Percentiles rank a stretch among this genome's conserved stretches.
These are phyloP conservation scores for Dalbergia cultrata DNA, from an alignment of 306 rosid species.

Conservation along the genomic window DNA sequence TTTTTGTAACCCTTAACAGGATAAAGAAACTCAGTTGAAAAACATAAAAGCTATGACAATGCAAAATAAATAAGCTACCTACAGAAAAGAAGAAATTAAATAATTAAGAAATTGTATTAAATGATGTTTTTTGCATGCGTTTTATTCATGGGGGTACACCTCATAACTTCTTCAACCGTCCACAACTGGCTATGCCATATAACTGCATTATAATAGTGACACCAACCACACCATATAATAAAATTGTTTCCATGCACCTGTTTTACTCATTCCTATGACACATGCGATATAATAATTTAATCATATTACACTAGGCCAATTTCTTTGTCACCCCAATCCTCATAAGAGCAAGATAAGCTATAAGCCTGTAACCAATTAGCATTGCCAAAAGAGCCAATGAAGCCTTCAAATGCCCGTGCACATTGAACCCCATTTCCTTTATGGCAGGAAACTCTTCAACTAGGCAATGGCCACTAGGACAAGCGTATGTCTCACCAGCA, in stretches of 20 bases:
- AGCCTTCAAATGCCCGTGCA: conserved; percentile 41
- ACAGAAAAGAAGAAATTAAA: too few relatives aligned
- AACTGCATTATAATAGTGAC: too few relatives aligned
- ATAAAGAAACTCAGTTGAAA: too few relatives aligned
- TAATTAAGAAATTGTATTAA: too few relatives aligned
- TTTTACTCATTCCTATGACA: not conserved
- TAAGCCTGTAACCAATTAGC: conserved; percentile 61
- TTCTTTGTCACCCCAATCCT: conserved; percentile 60
- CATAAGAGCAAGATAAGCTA: conserved; percentile 66
- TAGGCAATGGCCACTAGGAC: conserved; percentile 45
- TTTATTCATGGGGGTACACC: not conserved
- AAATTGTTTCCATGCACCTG: not conserved
- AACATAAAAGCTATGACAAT: too few relatives aligned
- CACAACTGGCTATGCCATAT: not conserved
- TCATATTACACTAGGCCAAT: not conserved
- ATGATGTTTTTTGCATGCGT: too few relatives aligned
- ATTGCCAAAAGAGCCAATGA: conserved; percentile 51
- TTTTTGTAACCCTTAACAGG: too few relatives aligned
- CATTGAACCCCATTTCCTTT: conserved; percentile 49
- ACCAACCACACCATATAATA: too few relatives aligned
- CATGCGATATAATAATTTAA: too few relatives aligned
- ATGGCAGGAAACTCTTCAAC: conserved; percentile 55
- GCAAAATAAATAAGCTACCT: too few relatives aligned
- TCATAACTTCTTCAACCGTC: not conserved
- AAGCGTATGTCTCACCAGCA: conserved; percentile 51